Percentiles rank a stretch among this genome's conserved stretches.
Conservation (phyloP, 805 yeast species). For the Metschnikowia shivogae region DNA sequence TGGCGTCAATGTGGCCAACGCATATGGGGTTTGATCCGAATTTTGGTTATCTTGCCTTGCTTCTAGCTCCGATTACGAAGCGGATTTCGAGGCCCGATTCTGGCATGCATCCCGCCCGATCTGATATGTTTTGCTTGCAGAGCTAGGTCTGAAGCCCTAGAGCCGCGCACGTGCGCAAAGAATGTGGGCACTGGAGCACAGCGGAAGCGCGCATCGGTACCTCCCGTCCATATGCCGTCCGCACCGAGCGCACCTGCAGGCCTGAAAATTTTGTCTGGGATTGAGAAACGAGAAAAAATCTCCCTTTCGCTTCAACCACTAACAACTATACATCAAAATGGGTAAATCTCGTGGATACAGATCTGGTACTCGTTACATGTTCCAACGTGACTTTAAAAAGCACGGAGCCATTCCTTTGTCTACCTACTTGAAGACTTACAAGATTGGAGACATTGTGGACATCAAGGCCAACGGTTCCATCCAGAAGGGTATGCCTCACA, state of each 20-base stretch:
- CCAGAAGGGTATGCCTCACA: conserved; percentile 99
- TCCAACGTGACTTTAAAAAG: conserved; percentile 98
- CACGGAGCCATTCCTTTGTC: conserved; percentile 94
- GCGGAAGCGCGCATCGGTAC: background rate
- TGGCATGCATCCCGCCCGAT: no score
- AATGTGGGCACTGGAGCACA: background rate
- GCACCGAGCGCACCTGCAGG: conserved; percentile 13
- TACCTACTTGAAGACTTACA: conserved; percentile 96
- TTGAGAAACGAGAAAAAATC: conserved; percentile 9
- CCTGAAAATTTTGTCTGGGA: conserved; percentile 18
- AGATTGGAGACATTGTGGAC: conserved; percentile 99
- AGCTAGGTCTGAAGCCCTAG: conserved; percentile 1
- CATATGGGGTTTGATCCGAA: no score
- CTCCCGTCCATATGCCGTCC: conserved; percentile 1
- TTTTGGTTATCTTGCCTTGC: no score
- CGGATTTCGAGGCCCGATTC: no score
- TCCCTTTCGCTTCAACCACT: conserved; percentile 7
- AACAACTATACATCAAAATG: conserved; percentile 21
- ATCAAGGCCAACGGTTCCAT: conserved; percentile 98
- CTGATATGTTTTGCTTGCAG: background rate
- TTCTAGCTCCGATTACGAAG: no score
- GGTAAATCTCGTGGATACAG: conserved; percentile 87
- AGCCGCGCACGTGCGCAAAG: background rate
- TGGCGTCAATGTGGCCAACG: no score
- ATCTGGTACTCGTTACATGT: conserved; percentile 99